A percentile compares a stretch with the other conserved stretches of the same genome.
Evolutionary conservation across 176 grass and related monocot genomes (phyloP).

Genomic region (Zizania latifolia): DNA sequence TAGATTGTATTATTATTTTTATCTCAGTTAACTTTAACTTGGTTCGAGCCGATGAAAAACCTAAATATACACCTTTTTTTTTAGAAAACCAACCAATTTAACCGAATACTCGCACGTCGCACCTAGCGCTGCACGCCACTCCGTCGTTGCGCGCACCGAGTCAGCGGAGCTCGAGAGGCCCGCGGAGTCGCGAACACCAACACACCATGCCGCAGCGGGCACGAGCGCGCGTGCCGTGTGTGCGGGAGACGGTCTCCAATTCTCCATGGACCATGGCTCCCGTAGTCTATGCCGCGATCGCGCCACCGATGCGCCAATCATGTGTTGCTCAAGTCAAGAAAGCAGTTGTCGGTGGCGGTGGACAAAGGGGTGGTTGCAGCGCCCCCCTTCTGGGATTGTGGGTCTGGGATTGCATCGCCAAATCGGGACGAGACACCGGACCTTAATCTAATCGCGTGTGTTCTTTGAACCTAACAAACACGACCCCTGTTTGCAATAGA

Average conservation of each 20-base stretch:
- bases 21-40: no score
- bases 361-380: slow-evolving; percentile 9
- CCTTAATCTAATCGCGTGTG: neutral
- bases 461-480: neutral
- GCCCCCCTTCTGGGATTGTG: slow-evolving; percentile 23
- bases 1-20: no score
- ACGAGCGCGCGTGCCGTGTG: neutral
- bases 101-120: no score
- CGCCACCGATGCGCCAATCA: neutral
- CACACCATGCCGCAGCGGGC: neutral
- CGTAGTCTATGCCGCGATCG: neutral
- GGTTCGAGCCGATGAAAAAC: no score
- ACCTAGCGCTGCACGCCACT: no score
- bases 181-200: neutral
- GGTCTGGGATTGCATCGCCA: neutral
- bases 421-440: neutral
- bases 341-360: slow-evolving; percentile 23
- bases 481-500: no score
- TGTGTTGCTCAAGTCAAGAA: neutral
- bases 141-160: no score
- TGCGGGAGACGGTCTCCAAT: neutral
- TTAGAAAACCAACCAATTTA: no score
- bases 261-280: no score
- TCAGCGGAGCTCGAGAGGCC: no score
- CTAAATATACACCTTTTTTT: no score